phyloP scores from a whole-genome alignment of 495 filamentous ascomycete genomes.

The Coniosporium apollinis region DNA sequence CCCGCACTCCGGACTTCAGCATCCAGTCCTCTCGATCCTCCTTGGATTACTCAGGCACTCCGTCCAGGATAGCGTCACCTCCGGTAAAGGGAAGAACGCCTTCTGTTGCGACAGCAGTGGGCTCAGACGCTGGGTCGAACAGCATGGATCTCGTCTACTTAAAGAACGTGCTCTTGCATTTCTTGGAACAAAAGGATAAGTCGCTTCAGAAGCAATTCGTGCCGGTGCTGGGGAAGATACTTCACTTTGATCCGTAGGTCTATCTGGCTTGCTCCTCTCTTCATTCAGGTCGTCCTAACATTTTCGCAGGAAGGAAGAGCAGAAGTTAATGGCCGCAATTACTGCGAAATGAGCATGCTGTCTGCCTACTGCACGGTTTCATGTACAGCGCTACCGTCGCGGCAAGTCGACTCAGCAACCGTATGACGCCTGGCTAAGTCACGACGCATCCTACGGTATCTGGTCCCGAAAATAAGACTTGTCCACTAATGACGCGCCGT shows the following conservation, averaged over 20 bases:
- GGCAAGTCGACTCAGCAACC: no score
- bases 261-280: not conserved
- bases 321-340: conserved; percentile 78
- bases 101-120: not conserved
- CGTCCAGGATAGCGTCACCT: conserved; percentile 39
- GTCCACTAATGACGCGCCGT: no score
- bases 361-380: no score
- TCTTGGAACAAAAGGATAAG: conserved; percentile 88
- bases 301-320: conserved; percentile 54
- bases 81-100: conserved; percentile 14
- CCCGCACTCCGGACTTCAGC: conserved; percentile 24
- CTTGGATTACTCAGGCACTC: conserved; percentile 19
- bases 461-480: no score
- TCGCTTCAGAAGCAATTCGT: conserved; percentile 78
- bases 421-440: no score
- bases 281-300: not conserved
- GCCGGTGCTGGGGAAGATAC: conserved; percentile 74
- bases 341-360: conserved; percentile 28
- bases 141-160: conserved; percentile 78
- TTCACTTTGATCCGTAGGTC: conserved; percentile 79
- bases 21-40: conserved; percentile 45
- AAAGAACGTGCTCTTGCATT: conserved; percentile 90
- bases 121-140: no score
- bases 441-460: no score
- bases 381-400: no score